Base-by-base conservation (phyloP, 2,329 filamentous ascomycete species). In the Monilinia fructigena region DNA sequence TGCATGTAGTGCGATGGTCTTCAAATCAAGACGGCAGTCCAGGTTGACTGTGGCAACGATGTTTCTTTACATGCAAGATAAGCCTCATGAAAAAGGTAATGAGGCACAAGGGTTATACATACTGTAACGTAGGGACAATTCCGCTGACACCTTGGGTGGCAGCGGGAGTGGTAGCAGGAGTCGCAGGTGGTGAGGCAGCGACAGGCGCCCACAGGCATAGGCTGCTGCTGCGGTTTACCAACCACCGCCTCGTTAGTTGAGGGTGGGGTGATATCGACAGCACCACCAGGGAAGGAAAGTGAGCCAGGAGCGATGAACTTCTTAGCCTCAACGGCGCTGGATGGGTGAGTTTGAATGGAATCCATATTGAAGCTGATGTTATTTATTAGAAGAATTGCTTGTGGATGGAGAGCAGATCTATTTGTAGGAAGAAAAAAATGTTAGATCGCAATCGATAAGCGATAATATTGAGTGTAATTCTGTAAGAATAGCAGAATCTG, bases 21-120 rank as follows among this genome's bases (percentile, higher is more conserved):
- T 98, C 74, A 99, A 86, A 79, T 99, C 95, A 82, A 98, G 83
- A 74, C 94, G 93, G 82, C 94, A 97, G 83, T 96, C 92, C 77
- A 98, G 86, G 80, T 98, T 98, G 83, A 98, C 95, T 74, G 95
- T 99, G 73, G 95, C 94, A 80, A 98, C 94, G 82, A 98, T 97
- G 83, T 98, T 97, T 89, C 92, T 96, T 92, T 73, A 76, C 74
- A 75, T 74, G 75, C 73, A 74, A 79, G 77, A 83, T 87, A 81
- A 87, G 85, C 81, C 79, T 82, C 81, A 74, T 72, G 69, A 70
- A 75, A 75, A 69, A 71, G 7, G 14, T 52, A 54, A 47, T 72
- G 73, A 76, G 74, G 73, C 75, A 74, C 70, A 68, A 73, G 74
- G 74, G 79, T 78, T 76, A 88, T 89, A 95, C 93, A 92, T 92